Evolutionary conservation across 2,329 filamentous ascomycete genomes (phyloP), one percentile per base, ranked within the genome.

Genomic region (Ascosphaera pollenicola): DNA sequence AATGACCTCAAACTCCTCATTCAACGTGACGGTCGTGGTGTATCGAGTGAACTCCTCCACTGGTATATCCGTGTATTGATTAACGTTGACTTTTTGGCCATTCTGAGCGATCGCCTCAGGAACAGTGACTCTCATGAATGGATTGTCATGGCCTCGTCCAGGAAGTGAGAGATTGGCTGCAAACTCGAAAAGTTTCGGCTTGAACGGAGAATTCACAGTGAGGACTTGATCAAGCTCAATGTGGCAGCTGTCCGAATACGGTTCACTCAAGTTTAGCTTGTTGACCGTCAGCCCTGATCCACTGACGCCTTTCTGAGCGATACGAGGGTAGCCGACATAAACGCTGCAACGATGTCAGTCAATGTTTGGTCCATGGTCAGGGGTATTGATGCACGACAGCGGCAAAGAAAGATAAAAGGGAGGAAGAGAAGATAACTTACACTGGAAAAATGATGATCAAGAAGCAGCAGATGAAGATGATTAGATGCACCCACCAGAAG

Each of bases 261-360:
- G 69, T 11, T 67, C 51, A 13, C 57, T 60, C 44, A 73, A 65
- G 31, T 60, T 47, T 49, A 72, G 60, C n/a, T 56, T 52, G 1
- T 57, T 63, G 43, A 73, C 58, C 21, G 61, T 54, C 18, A 75
- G 53, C 3, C 55, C 61, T 1, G 70, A 65, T 24, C 60, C 53
- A 46, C 70, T 62, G 47, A 75, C 62, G 38, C 64, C 62, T 32
- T 52, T 42, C 47, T 73, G 70, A 26, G 69, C 69, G 41, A 69
- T 69, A 24, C 65, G 62, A 15, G 70, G 70, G 47, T 73, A 69
- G 2, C 53, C 70, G 39, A 74, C 70, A 47, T 65, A 75, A 36
- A 73, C 59, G 31, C 67, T 69, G 45, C 19, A 34, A n/a, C 13
- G 16, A 17, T 18, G 31, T 38, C 16, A 32, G 18, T 36, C 19